phyloP scores from a whole-genome alignment of 441 rosid genomes.

The Adansonia grandidieri region DNA sequence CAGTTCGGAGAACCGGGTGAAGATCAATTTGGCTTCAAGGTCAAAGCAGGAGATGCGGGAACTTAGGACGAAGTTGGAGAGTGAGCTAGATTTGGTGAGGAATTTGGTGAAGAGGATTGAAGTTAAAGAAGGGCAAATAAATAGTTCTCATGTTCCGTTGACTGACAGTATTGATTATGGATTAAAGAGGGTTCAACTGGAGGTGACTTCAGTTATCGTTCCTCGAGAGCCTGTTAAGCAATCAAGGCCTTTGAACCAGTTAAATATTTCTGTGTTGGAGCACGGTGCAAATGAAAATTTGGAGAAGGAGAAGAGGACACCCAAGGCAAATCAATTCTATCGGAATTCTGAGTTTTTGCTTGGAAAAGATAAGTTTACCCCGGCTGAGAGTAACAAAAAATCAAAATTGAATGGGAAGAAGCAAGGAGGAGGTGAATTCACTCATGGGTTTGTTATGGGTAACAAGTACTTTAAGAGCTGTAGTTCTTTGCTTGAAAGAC shows the following conservation, averaged over 20 bases:
- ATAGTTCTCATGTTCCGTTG: slow-evolving; percentile 42
- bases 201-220: slow-evolving; percentile 60
- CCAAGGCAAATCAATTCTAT: slow-evolving; percentile 93
- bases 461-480: slow-evolving; percentile 74
- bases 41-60: slow-evolving; percentile 50
- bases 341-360: slow-evolving; percentile 89
- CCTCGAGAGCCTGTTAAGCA: slow-evolving; percentile 60
- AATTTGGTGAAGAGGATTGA: background rate
- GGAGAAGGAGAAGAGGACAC: slow-evolving; percentile 97
- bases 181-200: slow-evolving; percentile 61
- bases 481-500: slow-evolving; percentile 71
- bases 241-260: slow-evolving; percentile 67
- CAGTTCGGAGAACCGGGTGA: slow-evolving; percentile 40
- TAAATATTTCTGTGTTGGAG: slow-evolving; percentile 70
- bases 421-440: slow-evolving; percentile 61
- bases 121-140: slow-evolving; percentile 52
- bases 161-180: slow-evolving; percentile 57
- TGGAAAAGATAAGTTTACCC: slow-evolving; percentile 95
- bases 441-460: slow-evolving; percentile 57
- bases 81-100: background rate
- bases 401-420: slow-evolving; percentile 76
- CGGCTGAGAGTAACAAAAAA: slow-evolving; percentile 91
- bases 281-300: slow-evolving; percentile 60
- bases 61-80: background rate
- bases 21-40: no score